A percentile compares a stretch with the other conserved stretches of the same genome.
Evolutionary conservation across 225 moss, liverwort and hornwort genomes (phyloP).

Genomic region (Sphagnum contortum): DNA sequence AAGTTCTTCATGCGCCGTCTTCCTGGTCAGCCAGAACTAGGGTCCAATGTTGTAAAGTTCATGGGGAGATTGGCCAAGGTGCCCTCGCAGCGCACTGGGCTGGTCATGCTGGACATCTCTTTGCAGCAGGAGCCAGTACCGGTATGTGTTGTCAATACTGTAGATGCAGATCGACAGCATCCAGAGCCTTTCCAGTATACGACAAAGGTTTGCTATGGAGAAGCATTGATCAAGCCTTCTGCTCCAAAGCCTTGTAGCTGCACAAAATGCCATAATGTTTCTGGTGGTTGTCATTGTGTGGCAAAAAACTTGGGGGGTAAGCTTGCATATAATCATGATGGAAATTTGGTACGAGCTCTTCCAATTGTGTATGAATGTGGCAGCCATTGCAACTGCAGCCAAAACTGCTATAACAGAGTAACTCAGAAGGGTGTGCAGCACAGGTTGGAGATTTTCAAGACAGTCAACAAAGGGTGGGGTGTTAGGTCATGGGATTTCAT

Average conservation of each 20-base stretch:
- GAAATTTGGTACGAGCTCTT: conserved; percentile 59
- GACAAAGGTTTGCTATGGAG: conserved; percentile 17
- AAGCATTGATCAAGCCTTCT: conserved; percentile 12
- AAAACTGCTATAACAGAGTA: conserved; percentile 54
- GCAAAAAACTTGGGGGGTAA: conserved; percentile 26
- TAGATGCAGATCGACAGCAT: conserved; percentile 18
- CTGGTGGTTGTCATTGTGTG: conserved; percentile 35
- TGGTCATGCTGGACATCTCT: conserved; percentile 53
- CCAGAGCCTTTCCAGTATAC: conserved; percentile 58
- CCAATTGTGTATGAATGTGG: conserved; percentile 76
- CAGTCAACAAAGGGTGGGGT: conserved; percentile 75
- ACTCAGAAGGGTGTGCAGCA: conserved; percentile 64
- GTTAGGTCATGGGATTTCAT: conserved; percentile 75
- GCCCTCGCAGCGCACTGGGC: conserved; percentile 28
- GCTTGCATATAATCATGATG: conserved; percentile 70
- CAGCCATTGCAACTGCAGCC: conserved; percentile 32
- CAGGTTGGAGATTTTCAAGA: conserved; percentile 78
- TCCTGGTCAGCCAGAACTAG: conserved; percentile 40
- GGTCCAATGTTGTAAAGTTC: conserved; percentile 44
- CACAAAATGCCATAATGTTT: conserved; percentile 12
- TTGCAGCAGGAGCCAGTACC: conserved; percentile 40
- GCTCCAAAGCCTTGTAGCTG: conserved; percentile 38
- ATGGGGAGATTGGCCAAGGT: conserved; percentile 34
- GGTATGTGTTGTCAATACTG: conserved; percentile 64
- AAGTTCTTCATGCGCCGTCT: conserved; percentile 57